These are phyloP conservation scores for Tetragonia tetragonoides DNA, from an alignment of 148 eudicot species.

Conservation along the genomic window DNA sequence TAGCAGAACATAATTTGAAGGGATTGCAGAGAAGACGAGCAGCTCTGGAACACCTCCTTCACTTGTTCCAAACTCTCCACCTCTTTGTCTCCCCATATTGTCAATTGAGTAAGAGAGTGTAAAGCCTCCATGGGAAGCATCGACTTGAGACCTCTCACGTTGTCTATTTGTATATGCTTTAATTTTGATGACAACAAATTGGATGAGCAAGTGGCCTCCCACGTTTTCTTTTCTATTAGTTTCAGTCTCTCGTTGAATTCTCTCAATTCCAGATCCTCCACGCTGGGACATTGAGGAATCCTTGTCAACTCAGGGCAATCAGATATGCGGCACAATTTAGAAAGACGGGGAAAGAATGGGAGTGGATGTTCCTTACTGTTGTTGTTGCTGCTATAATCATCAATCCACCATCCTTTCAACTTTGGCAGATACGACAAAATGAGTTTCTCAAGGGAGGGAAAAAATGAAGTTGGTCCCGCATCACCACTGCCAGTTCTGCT, in stretches of 20 bases:
- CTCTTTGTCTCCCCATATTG: not conserved
- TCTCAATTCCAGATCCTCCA: not conserved
- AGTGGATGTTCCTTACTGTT: not conserved
- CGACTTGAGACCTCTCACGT: no score
- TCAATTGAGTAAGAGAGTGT: not conserved
- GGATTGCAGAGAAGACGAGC: not conserved
- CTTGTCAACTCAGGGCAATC: not conserved
- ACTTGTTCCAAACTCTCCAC: not conserved
- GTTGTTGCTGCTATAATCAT: not conserved
- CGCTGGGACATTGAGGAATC: not conserved
- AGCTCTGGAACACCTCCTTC: not conserved
- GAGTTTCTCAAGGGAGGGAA: no score
- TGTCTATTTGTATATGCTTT: no score
- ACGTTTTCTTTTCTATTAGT: no score
- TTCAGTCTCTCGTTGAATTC: no score
- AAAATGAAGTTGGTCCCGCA: no score
- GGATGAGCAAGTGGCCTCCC: no score
- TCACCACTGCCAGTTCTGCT: no score
- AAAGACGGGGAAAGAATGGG: not conserved
- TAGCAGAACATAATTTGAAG: no score
- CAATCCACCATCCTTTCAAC: slow-evolving; percentile 3
- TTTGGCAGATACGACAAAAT: no score
- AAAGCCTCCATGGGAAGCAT: no score
- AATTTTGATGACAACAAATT: no score
- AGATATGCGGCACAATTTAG: not conserved